Percentiles rank a stretch among this genome's conserved stretches.
Conservation (phyloP, 768 basidiomycete species). For the Lactarius trivialis region DNA sequence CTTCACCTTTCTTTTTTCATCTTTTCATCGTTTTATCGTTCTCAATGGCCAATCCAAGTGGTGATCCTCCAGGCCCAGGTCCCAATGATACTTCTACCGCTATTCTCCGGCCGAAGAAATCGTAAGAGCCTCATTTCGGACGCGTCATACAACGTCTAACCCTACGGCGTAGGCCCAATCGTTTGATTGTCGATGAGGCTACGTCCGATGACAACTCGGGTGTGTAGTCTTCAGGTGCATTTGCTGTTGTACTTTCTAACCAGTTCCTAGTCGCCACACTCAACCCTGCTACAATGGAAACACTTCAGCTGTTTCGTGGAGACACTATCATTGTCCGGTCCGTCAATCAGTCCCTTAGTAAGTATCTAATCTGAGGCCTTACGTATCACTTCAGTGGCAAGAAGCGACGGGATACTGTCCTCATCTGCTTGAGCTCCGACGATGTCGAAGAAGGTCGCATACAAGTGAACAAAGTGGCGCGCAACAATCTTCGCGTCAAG, state of each 20-base stretch:
- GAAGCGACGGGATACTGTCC: constrained; percentile 95
- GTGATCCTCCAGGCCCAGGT: constrained; percentile 75
- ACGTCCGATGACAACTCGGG: constrained; percentile 94
- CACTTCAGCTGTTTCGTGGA: constrained; percentile 87
- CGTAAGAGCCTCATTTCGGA: constrained; percentile 47
- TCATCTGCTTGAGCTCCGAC: constrained; percentile 93
- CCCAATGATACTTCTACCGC: constrained; percentile 90
- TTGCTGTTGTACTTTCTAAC: background rate
- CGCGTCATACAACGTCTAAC: constrained; percentile 21
- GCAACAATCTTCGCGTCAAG: constrained; percentile 97
- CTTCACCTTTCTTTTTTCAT: background rate
- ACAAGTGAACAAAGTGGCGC: constrained; percentile 99
- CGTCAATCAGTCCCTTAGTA: constrained; percentile 20
- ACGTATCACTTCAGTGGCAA: constrained; percentile 59
- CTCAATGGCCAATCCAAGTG: constrained; percentile 74
- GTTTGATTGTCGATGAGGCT: constrained; percentile 94
- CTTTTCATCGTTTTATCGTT: background rate
- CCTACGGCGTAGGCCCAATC: constrained; percentile 68
- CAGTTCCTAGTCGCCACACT: constrained; percentile 73
- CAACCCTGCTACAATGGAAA: constrained; percentile 95
- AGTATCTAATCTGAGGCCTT: background rate
- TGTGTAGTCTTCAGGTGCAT: constrained; percentile 30
- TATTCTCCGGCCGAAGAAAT: constrained; percentile 95
- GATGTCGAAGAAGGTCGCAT: constrained; percentile 98
- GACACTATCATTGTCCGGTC: constrained; percentile 94